Base-by-base conservation (phyloP, 805 yeast species). In the Saturnispora gosingensis region DNA sequence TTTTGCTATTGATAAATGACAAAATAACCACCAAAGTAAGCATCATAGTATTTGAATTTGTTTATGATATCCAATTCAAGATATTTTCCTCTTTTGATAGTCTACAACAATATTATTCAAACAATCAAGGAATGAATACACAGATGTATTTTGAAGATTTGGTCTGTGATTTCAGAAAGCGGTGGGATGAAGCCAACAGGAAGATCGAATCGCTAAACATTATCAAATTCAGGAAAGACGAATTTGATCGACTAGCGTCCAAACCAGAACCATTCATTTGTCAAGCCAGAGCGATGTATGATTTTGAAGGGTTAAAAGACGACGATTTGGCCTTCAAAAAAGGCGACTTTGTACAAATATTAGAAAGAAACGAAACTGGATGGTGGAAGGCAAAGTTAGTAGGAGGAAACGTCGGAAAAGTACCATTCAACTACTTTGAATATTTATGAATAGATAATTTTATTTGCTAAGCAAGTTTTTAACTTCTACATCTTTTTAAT, bases 321-420 rank as follows among this genome's bases (percentile, higher is more conserved):
- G 73, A 69, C 3, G 84, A 80, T 55, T 62, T 80, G 40, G 54
- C 68, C 3, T 70, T 80, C 48, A 49, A 56, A 15, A 63, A 58
- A 32, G 80, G 78, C 4, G 81, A 77, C 53, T 55, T 57, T 22
- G 72, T 80, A 24, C 62, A 53, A 45, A 59, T 79, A 1, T 25
- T 73, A 8, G 70, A 67, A 25, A 67, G 62, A 43, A 60, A 60
- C 11, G 69, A 65, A 28, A 64, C 67, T 2, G 72, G 72, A 28
- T 77, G 82, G 82, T 77, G 81, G 81, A 65, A 67, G 51, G 81
- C 80, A 13, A 59, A 60, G 45, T 55, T 56, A 45, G 64, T 70
- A 8, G 47, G 50, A 25, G 78, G 77, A 1, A 53, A 57, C 5
- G 54, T 59, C 6, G 82, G 82, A 0, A 54, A 67, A 48, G 72